phyloP scores from a whole-genome alignment of 768 basidiomycete species.

The Tremella fuciformis region DNA sequence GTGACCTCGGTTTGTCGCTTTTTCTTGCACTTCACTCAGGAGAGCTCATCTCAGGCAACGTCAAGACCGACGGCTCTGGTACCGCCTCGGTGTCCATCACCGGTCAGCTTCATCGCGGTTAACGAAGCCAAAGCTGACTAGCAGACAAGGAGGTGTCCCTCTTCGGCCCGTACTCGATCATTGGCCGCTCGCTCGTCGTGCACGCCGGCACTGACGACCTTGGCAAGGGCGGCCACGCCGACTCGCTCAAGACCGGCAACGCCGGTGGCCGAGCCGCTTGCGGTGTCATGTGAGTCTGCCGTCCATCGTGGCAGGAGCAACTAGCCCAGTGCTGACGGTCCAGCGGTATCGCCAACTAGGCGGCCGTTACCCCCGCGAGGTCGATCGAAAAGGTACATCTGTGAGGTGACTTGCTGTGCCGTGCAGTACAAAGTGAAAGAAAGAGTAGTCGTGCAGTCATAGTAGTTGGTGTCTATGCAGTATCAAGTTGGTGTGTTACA shows the following conservation, averaged over 20 bases:
- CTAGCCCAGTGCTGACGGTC: no score
- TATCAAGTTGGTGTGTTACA: no score
- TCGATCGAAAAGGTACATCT: no score
- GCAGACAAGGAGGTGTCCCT: conserved; percentile 63
- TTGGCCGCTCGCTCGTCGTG: conserved; percentile 73
- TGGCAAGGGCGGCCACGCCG: conserved; percentile 65
- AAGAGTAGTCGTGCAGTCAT: no score
- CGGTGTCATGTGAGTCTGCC: conserved; percentile 66
- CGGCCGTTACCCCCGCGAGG: no score
- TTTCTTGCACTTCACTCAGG: not conserved
- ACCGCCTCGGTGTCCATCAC: conserved; percentile 61
- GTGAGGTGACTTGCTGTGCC: no score
- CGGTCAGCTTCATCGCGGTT: conserved; percentile 23
- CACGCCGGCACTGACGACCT: conserved; percentile 77
- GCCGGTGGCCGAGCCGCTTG: conserved; percentile 71
- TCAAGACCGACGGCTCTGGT: conserved; percentile 63
- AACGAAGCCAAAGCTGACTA: not conserved
- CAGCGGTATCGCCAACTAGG: no score
- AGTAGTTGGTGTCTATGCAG: no score
- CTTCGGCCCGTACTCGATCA: conserved; percentile 64
- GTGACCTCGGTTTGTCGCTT: conserved; percentile 53
- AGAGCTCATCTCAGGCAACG: conserved; percentile 60
- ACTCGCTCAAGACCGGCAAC: conserved; percentile 74
- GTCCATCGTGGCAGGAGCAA: no score
- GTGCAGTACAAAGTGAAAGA: no score